A percentile compares a stretch with the other conserved stretches of the same genome.
Evolutionary conservation across 306 rosid species (phyloP).

Genomic region (Cicer bijugum): DNA sequence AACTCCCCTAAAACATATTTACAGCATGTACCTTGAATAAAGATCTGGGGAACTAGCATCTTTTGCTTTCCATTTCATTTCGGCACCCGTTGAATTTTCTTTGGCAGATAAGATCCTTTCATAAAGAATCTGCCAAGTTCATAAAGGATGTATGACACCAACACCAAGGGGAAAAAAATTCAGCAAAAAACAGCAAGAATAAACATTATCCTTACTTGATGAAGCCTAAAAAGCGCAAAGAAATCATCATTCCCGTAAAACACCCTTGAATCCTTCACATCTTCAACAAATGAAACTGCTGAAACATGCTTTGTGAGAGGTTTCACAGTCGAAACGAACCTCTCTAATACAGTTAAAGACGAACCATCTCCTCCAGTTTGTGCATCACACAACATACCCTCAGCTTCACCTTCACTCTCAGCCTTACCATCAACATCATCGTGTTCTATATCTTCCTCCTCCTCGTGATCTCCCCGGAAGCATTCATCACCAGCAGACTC

Average conservation of each 20-base stretch:
- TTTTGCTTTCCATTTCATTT: slow-evolving; percentile 73
- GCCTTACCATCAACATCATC: slow-evolving; percentile 85
- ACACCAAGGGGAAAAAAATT: slow-evolving; percentile 30
- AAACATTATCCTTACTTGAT: slow-evolving; percentile 71
- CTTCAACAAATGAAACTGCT: slow-evolving; percentile 53
- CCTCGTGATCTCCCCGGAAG: slow-evolving; percentile 80
- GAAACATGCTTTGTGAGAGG: slow-evolving; percentile 87
- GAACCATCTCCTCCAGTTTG: slow-evolving; percentile 77
- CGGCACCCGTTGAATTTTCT: slow-evolving; percentile 67
- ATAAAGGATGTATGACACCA: slow-evolving; percentile 43
- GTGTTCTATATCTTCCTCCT: slow-evolving; percentile 75
- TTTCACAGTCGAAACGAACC: slow-evolving; percentile 75
- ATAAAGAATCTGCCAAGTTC: slow-evolving; percentile 72
- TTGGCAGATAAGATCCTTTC: slow-evolving; percentile 88
- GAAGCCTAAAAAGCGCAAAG: slow-evolving; percentile 91
- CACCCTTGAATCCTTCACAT: slow-evolving; percentile 64
- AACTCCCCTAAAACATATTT: not conserved
- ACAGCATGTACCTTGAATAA: slow-evolving; percentile 62
- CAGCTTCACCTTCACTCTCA: slow-evolving; percentile 99
- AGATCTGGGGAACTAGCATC: slow-evolving; percentile 67
- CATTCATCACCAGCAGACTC: slow-evolving; percentile 95
- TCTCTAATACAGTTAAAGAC: slow-evolving; percentile 66
- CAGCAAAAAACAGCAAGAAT: not conserved
- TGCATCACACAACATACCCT: slow-evolving; percentile 70
- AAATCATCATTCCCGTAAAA: slow-evolving; percentile 94